Conservation (phyloP, 2,329 filamentous ascomycete species). For the Thelonectria discophora region DNA sequence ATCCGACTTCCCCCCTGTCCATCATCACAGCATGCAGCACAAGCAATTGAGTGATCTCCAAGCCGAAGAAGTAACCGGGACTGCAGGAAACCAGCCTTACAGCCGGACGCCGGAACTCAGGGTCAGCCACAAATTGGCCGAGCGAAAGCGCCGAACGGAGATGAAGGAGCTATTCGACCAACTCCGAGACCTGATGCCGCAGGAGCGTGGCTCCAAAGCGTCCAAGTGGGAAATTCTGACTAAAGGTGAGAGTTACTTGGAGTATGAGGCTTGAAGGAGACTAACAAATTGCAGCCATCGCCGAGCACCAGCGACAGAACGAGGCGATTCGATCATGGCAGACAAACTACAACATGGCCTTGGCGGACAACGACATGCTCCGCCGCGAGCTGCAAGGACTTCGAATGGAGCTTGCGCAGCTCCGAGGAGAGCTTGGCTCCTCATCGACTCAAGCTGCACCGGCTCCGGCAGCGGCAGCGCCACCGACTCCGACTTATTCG, state of each 20-base stretch:
- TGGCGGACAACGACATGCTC: constrained; percentile 57
- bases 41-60: constrained; percentile 74
- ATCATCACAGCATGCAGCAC: constrained; percentile 81
- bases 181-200: constrained; percentile 78
- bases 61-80: constrained; percentile 62
- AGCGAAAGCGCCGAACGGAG: constrained; percentile 83
- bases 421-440: constrained; percentile 50
- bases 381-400: constrained; percentile 59
- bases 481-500: constrained; percentile 41
- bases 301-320: constrained; percentile 65
- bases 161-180: constrained; percentile 91
- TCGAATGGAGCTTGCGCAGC: constrained; percentile 58
- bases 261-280: not conserved
- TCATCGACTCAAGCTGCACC: constrained; percentile 41
- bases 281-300: constrained; percentile 60
- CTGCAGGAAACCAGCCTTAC: constrained; percentile 74
- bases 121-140: constrained; percentile 85
- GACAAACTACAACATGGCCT: constrained; percentile 53
- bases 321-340: constrained; percentile 59
- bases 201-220: constrained; percentile 83
- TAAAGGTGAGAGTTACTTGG: constrained; percentile 70
- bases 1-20: constrained; percentile 67
- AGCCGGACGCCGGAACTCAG: constrained; percentile 83
- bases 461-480: constrained; percentile 30
- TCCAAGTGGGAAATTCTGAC: constrained; percentile 91